These are phyloP conservation scores for Kwoniella shandongensis DNA, from an alignment of 768 basidiomycete genomes.

Conservation along the genomic window DNA sequence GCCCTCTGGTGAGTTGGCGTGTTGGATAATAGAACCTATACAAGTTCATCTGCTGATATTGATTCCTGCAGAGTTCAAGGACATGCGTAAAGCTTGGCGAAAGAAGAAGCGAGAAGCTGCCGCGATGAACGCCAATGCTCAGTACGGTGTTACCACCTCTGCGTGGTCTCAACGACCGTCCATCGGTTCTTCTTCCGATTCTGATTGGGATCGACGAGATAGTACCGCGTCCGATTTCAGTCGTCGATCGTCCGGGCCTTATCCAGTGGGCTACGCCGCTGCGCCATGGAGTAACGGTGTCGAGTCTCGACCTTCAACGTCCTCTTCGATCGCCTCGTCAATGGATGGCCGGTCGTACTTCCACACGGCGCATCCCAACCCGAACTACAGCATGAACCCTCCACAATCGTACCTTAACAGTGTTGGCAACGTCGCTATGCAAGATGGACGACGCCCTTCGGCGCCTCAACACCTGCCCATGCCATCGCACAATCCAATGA, in stretches of 20 bases:
- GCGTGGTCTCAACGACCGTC: conserved; percentile 21
- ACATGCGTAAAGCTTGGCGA: conserved; percentile 93
- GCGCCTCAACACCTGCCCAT: conserved; percentile 34
- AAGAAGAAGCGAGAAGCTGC: conserved; percentile 79
- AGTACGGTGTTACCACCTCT: conserved; percentile 9
- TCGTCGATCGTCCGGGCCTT: conserved; percentile 16
- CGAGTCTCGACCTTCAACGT: conserved; percentile 31
- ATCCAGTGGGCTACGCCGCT: conserved; percentile 7
- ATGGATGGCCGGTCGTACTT: conserved; percentile 24
- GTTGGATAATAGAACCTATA: not conserved
- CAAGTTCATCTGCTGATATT: not conserved
- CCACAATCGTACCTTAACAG: conserved; percentile 1
- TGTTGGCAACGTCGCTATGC: not conserved
- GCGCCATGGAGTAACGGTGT: conserved; percentile 7
- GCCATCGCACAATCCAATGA: conserved; percentile 8
- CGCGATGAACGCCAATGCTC: conserved; percentile 27
- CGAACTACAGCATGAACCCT: not conserved
- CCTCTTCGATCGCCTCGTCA: conserved; percentile 37
- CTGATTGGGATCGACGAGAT: conserved; percentile 37
- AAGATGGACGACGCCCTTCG: conserved; percentile 20
- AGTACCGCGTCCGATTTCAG: conserved; percentile 19
- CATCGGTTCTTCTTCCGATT: conserved; percentile 26
- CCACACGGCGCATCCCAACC: conserved; percentile 4
- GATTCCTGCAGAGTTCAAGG: conserved; percentile 82
- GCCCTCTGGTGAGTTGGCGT: conserved; percentile 71